Base-by-base conservation (phyloP, 2,329 filamentous ascomycete species). In the Neofusicoccum cordaticola region DNA sequence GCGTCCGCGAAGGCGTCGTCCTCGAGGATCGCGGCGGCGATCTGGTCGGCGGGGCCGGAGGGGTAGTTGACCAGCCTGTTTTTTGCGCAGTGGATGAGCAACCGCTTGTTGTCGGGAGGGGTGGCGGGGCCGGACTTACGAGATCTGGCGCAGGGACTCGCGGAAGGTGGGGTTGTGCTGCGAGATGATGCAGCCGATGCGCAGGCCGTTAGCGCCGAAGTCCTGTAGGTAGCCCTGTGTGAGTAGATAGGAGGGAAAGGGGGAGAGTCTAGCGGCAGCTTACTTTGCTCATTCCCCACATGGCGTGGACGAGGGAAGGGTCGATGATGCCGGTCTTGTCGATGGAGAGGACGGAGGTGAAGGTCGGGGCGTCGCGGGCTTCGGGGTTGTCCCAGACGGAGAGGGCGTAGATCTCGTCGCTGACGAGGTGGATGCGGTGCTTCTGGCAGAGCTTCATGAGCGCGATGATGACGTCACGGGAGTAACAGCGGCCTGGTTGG, bases 341-440 rank as follows among this genome's bases (percentile, higher is more conserved):
- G 12, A 75, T 63, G n/a, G 69, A 69, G 9, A 76, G 63, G 1
- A 70, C 67, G 4, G 69, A 73, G 2, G 62, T 63, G 66, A 76
- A 77, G 0, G 63, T 19, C n/a, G 44, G 12, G 3, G 63, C 45
- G n/a, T 48, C 34, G 2, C 3, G 35, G 6, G 60, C 60, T 11
- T 62, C 47, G 1, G 67, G 50, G 31, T 67, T 66, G 13, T 67
- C 44, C 63, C 74, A 77, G 3, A 67, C 65, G 2, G 74, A 75
- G 2, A 76, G 67, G 1, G 75, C 76, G 61, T 78, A 78, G 42
- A 78, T 68, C 64, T 78, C 76, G 63, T 78, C 76, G 2, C 67
- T 70, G 13, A 78, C 66, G 7, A 77, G 67, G 51, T 78, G 76
- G 13, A 78, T 64, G 0, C 65, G 45, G 53, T 75, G 48, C 39